Base-by-base conservation (phyloP, 2,329 filamentous ascomycete genomes). In the Ophiostoma himal-ulmi region DNA sequence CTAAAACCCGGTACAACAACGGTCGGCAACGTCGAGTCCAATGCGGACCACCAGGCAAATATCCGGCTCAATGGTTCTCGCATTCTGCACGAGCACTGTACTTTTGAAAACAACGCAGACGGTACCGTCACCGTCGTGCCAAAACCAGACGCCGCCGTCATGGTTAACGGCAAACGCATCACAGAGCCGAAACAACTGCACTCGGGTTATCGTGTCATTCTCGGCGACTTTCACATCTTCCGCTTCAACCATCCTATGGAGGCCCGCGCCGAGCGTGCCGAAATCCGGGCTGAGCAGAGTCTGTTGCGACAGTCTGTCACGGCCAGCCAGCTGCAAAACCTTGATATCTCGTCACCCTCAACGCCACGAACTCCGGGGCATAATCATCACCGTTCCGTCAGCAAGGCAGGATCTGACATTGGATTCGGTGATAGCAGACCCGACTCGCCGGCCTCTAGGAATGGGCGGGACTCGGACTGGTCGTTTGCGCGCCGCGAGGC, bases 161-260 rank as follows among this genome's bases (percentile, higher is more conserved):
- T 99, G 95, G 93, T 99, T 69, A 99, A 99, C 76, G 95, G 95
- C 71, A 87, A 94, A 74, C 91, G 94, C 22, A 91, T 98, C 69
- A 88, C 93, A 69, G 93, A 94, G 76, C 89, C 94, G 0, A 93
- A 90, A 74, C 88, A 93, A 74, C 83, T 99, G 62, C 90, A 94
- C 77, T 97, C 94, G 76, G 95, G 95, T 6, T 97, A 94, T 78
- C 91, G 95, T 73, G 91, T 99, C 69, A 99, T 99, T 73, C 84
- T 99, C 11, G 95, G 95, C 57, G 95, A 99, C 79, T 99, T 99
- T 76, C 95, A 99, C 79, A 99, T 99, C 72, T 98, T 99, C 81
- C 86, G 95, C 70, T 99, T 99, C 83, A 99, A 98, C 76, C 94
- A 99, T 77, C 95, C 95, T 0, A 91, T 97, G 83, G 95, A 99